A percentile compares a stretch with the other conserved stretches of the same genome.
These are phyloP conservation scores for Rickenella mellea DNA, from an alignment of 768 basidiomycete genomes.

Conservation along the genomic window DNA sequence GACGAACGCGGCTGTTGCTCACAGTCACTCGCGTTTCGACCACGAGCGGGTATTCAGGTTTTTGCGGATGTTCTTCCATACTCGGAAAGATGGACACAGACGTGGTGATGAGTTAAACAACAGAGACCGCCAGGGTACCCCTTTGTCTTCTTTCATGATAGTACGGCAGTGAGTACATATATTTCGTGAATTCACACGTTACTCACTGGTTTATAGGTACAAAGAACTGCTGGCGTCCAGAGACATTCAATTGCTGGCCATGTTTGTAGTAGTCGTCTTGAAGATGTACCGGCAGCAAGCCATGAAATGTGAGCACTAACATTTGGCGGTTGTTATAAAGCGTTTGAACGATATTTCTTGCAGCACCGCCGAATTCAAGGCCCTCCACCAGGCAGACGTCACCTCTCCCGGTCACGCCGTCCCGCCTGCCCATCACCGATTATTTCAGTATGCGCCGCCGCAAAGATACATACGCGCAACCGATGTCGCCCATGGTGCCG, in stretches of 20 bases:
- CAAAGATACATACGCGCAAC: constrained; percentile 27
- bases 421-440: constrained; percentile 31
- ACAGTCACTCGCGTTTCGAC: constrained; percentile 47
- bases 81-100: background rate
- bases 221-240: constrained; percentile 34
- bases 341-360: constrained; percentile 1
- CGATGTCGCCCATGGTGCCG: constrained; percentile 45
- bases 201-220: constrained; percentile 24
- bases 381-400: background rate
- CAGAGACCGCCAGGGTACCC: constrained; percentile 5
- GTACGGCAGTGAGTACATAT: constrained; percentile 16
- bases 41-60: constrained; percentile 61
- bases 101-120: background rate
- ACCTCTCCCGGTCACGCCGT: constrained; percentile 1
- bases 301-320: constrained; percentile 5
- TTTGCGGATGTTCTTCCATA: constrained; percentile 24
- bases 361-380: constrained; percentile 9
- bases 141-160: constrained; percentile 8
- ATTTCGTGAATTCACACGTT: background rate
- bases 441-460: constrained; percentile 43
- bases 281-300: constrained; percentile 26
- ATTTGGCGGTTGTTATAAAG: too few species aligned
- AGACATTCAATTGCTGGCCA: constrained; percentile 77
- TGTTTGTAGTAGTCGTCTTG: constrained; percentile 61
- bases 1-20: constrained; percentile 52